Evolutionary conservation across 2,329 filamentous ascomycete species (phyloP).

Genomic region (Monilinia aucupariae): DNA sequence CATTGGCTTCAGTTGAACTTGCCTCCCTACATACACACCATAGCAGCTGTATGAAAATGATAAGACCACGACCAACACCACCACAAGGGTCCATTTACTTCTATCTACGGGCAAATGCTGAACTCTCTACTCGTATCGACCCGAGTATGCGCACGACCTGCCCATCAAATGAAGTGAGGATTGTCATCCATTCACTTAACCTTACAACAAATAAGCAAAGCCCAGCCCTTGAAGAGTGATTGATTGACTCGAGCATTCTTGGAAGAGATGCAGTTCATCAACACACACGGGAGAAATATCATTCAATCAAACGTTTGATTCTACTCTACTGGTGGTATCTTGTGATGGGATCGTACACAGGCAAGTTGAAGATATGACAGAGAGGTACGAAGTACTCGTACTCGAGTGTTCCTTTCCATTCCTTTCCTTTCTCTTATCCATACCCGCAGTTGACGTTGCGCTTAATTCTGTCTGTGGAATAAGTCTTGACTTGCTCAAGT

Average conservation of each 20-base stretch:
- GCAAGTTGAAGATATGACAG: no score
- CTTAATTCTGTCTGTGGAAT: neutral
- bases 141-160: neutral
- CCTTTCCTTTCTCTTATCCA: neutral
- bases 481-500: no score
- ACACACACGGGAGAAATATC: neutral
- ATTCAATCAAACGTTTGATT: no score
- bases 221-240: neutral
- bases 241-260: neutral
- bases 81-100: neutral
- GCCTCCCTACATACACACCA: no score
- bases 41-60: neutral
- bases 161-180: no score
- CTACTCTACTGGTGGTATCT: no score
- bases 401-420: no score
- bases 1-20: neutral
- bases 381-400: no score
- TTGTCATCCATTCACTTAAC: no score
- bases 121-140: no score
- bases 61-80: neutral
- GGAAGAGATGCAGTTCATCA: neutral
- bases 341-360: no score
- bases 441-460: neutral
- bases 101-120: neutral
- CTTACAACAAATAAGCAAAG: neutral